Percentiles rank a stretch among this genome's conserved stretches.
phyloP scores from a whole-genome alignment of 441 rosid species.

The Pelargonium citronellum region DNA sequence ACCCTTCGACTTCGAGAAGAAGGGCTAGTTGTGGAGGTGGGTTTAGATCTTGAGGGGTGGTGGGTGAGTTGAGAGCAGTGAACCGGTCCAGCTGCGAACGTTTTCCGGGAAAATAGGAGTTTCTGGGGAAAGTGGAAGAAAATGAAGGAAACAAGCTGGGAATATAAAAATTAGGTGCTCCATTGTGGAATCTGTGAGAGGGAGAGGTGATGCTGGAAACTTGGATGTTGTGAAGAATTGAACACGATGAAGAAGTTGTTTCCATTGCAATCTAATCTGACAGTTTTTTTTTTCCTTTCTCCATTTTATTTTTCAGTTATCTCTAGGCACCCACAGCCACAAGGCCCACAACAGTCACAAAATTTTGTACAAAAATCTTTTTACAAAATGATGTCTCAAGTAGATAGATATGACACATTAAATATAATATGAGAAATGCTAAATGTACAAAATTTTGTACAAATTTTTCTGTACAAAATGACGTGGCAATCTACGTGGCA shows the following conservation, averaged over 20 bases:
- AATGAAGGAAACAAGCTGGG: slow-evolving; percentile 22
- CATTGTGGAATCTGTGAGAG: slow-evolving; percentile 16
- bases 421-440: no score
- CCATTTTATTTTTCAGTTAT: no score
- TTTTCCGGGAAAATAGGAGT: slow-evolving; percentile 29
- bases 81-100: slow-evolving; percentile 26
- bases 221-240: slow-evolving; percentile 30
- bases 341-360: no score
- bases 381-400: no score
- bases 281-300: background rate
- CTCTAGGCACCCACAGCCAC: no score
- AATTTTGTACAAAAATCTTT: no score
- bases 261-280: slow-evolving; percentile 46
- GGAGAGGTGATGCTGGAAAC: slow-evolving; percentile 22
- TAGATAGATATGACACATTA: no score
- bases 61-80: slow-evolving; percentile 35
- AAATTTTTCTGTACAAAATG: no score
- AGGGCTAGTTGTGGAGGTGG: slow-evolving; percentile 53
- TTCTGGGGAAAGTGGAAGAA: slow-evolving; percentile 27
- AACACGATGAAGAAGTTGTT: slow-evolving; percentile 36
- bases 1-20: slow-evolving; percentile 94
- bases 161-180: slow-evolving; percentile 17
- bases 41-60: slow-evolving; percentile 25
- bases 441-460: no score
- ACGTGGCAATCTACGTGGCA: no score